Base-by-base conservation (phyloP, 176 grass and related monocot genomes). In the Carex pumila region DNA sequence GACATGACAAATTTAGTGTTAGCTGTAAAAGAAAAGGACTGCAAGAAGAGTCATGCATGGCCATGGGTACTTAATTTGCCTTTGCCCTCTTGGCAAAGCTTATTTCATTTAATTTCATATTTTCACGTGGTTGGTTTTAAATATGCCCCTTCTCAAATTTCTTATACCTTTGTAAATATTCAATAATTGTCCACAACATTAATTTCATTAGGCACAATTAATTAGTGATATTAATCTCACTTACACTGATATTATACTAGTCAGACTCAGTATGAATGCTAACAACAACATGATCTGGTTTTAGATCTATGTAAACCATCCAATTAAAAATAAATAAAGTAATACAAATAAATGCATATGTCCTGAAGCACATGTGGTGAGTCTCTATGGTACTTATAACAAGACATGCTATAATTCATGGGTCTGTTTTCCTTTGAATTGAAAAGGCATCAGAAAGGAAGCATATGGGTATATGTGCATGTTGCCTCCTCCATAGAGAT, bases 91-190 rank as follows among this genome's bases (percentile, higher is more conserved):
- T 77, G 73, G 50, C 73, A 77, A 55, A 31, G 73, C 22, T 56
- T 13, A n/a, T 55, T 73, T 50, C 45, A 76, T 56, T 57, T 77
- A 77, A 31, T 77, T 77, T 55, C 15, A 55, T 31, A 77, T 77
- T 77, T 77, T 77, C 50, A 77, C 73, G 50, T 77, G 73, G 73
- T 77, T 77, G 73, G 73, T 56, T 56, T 77, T 56, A 54, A 25
- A 77, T 77, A 32, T 49, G 73, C 22, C 22, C 73, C 47, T n/a
- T 77, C 2, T 32, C 0, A 56, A 77, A 55, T 77, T 50, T 31
- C 29, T 55, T 17, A 30, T 56, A 77, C 50, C 49, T 53, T 32
- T 32, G 12, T 2, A 77, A 31, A 32, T 25, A 49, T 73, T 41
- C 36, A 73, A 22, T 8, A 39, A 39, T 39, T 39, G 37, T 39